Evolutionary conservation across 129 eudicot species (phyloP).

Genomic region (Arctium lappa): DNA sequence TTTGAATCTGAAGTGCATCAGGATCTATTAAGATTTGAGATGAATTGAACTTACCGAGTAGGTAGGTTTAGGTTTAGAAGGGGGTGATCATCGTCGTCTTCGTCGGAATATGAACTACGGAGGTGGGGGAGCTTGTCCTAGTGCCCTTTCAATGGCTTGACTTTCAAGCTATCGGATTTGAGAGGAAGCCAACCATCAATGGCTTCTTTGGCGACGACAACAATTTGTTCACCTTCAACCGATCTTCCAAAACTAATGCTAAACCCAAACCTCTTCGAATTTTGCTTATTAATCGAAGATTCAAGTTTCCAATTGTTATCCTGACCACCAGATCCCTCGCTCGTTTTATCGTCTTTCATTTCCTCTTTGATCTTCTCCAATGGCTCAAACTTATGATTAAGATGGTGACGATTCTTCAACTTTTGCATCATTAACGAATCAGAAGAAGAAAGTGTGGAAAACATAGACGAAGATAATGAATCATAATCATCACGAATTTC

Average conservation of each 20-base stretch:
- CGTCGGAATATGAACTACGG: too few relatives aligned
- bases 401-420: neutral
- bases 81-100: too few relatives aligned
- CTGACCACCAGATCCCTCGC: slow-evolving; percentile 10
- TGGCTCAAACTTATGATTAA: slow-evolving; percentile 1
- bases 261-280: slow-evolving; percentile 5
- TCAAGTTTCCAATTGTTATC: neutral
- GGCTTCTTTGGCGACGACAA: slow-evolving; percentile 72
- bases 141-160: too few relatives aligned
- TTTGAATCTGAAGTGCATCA: too few relatives aligned
- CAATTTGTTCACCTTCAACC: slow-evolving; percentile 40
- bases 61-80: too few relatives aligned
- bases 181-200: slow-evolving; percentile 40
- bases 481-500: neutral
- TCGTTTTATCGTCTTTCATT: slow-evolving; percentile 17
- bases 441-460: neutral
- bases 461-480: slow-evolving; percentile 7
- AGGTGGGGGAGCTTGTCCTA: too few relatives aligned
- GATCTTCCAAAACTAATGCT: slow-evolving; percentile 42
- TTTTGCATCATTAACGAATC: slow-evolving; percentile 18
- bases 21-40: too few relatives aligned
- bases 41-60: too few relatives aligned
- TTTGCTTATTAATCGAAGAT: neutral
- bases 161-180: too few relatives aligned
- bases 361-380: slow-evolving; percentile 46